Evolutionary conservation across 306 rosid species (phyloP), one percentile per base, ranked within the genome.

Genomic region (Rosa lucieae): DNA sequence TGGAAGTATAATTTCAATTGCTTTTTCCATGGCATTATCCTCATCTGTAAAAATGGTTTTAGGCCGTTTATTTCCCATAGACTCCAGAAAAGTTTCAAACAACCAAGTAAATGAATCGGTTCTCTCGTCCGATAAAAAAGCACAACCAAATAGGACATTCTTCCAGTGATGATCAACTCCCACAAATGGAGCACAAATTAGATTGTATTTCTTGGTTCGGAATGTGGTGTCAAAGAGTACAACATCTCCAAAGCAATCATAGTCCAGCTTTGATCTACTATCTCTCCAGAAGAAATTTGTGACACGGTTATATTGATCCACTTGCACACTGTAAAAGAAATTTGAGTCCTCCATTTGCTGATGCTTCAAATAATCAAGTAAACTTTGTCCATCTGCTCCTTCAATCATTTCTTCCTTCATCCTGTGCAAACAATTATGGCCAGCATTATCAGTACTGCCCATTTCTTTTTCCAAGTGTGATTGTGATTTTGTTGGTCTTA

Each of bases 261-360:
- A 82, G 63, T 82, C 82, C 47, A 78, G 63, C 66, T 40, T 62
- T 18, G 82, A 66, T 49, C 56, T 55, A 10, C 70, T 17, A 56
- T 78, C 85, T 70, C 85, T 82, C 85, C 85, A 82, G 12, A 82
- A 82, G 62, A 72, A 77, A 78, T 72, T 82, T 4, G 69, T 51
- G 11, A 46, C 17, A 8, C 49, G 68, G 26, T 42, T 78, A 14
- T 11, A 35, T 52, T 51, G 21, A 42, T 82, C 85, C 35, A 82
- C 82, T 78, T 78, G 71, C 40, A 82, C 71, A 13, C 76, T 42
- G 37, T 82, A 82, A 52, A 66, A 78, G 59, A 78, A 82, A 4
- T 48, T 77, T 4, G 76, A 62, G 67, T 82, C 82, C 43, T 67
- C 77, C 49, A 18, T n/a, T n/a, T 73, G 82, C 10, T 66, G 47